A percentile compares a stretch with the other conserved stretches of the same genome.
Evolutionary conservation across 1,139 yeast species (phyloP).

Genomic region (Candida sp.): DNA sequence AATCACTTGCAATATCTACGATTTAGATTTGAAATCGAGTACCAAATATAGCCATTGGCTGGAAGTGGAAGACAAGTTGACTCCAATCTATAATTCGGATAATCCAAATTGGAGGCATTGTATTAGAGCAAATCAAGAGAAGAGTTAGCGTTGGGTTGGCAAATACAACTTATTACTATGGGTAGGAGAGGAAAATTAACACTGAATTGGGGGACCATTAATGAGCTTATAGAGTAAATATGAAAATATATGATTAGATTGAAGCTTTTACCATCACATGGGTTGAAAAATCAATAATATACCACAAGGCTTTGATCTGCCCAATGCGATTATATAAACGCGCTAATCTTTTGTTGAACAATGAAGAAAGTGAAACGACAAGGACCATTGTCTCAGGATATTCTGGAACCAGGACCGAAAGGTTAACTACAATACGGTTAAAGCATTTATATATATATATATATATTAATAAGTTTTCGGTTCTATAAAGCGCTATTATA

Average conservation of each 20-base stretch:
- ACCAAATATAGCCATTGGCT: conserved; percentile 43
- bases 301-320: no score
- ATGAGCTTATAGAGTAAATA: not conserved
- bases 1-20: conserved; percentile 39
- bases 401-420: no score
- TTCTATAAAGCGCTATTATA: not conserved
- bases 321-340: no score
- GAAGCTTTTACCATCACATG: no score
- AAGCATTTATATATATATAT: no score
- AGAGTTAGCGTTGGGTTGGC: not conserved
- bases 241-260: not conserved
- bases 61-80: conserved; percentile 32
- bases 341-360: no score
- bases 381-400: not conserved
- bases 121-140: conserved; percentile 7
- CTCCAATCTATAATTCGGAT: conserved; percentile 30
- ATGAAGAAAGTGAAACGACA: not conserved
- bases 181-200: not conserved
- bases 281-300: no score
- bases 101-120: conserved; percentile 39
- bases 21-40: conserved; percentile 41
- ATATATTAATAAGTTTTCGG: not conserved
- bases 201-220: not conserved
- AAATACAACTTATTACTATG: not conserved
- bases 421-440: no score